Percentiles rank a stretch among this genome's conserved stretches.
phyloP scores from a whole-genome alignment of 352 stramenopile genomes.

The Phytophthora constricta region DNA sequence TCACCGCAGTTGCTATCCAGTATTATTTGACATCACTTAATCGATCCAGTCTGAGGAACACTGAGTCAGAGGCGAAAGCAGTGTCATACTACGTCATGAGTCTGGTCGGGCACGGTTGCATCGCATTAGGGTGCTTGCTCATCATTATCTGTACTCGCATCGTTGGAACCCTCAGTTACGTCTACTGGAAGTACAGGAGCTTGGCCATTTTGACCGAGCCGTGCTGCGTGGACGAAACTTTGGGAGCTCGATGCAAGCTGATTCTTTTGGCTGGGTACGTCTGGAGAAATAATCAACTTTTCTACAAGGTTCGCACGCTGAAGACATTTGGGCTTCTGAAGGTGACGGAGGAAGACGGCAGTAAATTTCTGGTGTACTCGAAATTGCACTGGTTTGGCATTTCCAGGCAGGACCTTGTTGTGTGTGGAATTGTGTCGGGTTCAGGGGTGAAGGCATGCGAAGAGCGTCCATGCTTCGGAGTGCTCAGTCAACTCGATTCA shows the following conservation, averaged over 20 bases:
- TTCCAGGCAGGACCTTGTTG: conserved; percentile 7
- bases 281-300: conserved; percentile 3
- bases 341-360: conserved; percentile 16
- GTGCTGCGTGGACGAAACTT: conserved; percentile 15
- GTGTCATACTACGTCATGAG: conserved; percentile 30
- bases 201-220: background rate
- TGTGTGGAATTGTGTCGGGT: conserved; percentile 5
- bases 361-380: conserved; percentile 14
- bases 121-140: conserved; percentile 14
- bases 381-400: conserved; percentile 21
- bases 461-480: background rate
- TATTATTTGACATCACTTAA: conserved; percentile 22
- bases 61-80: background rate
- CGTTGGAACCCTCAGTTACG: background rate
- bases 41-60: conserved; percentile 18
- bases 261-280: conserved; percentile 16
- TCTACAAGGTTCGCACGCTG: conserved; percentile 14
- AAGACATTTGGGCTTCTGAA: conserved; percentile 17
- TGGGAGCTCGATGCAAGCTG: conserved; percentile 12
- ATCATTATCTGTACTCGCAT: conserved; percentile 5
- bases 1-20: conserved; percentile 21
- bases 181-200: conserved; percentile 9
- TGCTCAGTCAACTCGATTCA: conserved; percentile 7
- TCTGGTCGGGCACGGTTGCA: conserved; percentile 18
- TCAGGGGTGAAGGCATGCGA: conserved; percentile 10